A percentile compares a stretch with the other conserved stretches of the same genome.
Conservation (phyloP, 495 filamentous ascomycete genomes). For the Hypoxylon perforatum region DNA sequence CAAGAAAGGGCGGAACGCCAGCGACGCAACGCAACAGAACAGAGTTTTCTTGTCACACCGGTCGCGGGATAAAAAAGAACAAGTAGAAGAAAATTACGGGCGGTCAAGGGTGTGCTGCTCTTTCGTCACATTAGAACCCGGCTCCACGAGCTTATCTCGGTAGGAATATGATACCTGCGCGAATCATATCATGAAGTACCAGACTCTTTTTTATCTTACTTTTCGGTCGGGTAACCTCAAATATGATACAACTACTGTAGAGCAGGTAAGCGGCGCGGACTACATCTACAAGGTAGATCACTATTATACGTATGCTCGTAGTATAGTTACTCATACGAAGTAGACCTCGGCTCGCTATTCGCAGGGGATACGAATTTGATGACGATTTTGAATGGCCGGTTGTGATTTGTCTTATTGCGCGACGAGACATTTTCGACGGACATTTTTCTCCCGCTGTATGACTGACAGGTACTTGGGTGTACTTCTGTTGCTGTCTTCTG, state of each 20-base stretch:
- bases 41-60: conserved; percentile 16
- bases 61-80: not conserved
- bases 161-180: conserved; percentile 39
- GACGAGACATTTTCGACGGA: conserved; percentile 6
- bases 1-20: no score
- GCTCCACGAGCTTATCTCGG: conserved; percentile 41
- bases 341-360: conserved; percentile 16
- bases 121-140: conserved; percentile 7
- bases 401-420: conserved; percentile 20
- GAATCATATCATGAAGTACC: no score
- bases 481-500: not conserved
- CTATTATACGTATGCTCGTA: no score
- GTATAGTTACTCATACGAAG: not conserved
- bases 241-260: no score
- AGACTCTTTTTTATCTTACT: no score
- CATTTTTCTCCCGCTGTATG: no score
- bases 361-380: conserved; percentile 18
- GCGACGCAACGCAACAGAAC: no score
- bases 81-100: conserved; percentile 1
- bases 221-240: not conserved
- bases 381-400: no score
- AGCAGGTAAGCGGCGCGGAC: not conserved
- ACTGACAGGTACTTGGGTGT: conserved; percentile 17
- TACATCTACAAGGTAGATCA: not conserved
- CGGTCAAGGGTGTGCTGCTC: conserved; percentile 3